Evolutionary conservation across 129 eudicot genomes (phyloP).

Genomic region (Escallonia rubra): DNA sequence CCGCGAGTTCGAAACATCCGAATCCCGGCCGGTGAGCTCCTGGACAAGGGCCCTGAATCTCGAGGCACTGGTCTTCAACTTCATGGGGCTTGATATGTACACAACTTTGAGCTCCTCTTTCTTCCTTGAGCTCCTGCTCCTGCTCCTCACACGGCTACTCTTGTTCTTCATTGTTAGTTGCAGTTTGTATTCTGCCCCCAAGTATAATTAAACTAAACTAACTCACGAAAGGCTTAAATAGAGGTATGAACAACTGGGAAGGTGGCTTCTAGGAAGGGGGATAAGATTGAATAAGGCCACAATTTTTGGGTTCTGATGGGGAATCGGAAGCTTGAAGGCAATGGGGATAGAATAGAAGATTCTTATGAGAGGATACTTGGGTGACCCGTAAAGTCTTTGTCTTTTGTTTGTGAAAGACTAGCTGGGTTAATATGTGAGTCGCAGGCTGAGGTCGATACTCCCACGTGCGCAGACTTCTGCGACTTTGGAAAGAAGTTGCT

Average conservation of each 20-base stretch:
- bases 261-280: constrained; percentile 18
- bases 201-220: no score
- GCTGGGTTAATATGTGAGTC: no score
- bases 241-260: neutral
- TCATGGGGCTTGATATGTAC: constrained; percentile 72
- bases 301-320: neutral
- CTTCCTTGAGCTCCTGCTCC: constrained; percentile 2
- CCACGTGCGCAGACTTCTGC: constrained; percentile 37
- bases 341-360: constrained; percentile 11
- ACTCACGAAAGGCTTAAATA: constrained; percentile 11
- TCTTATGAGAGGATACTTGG: constrained; percentile 28
- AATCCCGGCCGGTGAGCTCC: constrained; percentile 70
- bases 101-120: constrained; percentile 57
- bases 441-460: neutral
- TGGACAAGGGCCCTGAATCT: constrained; percentile 61
- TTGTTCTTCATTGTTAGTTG: constrained; percentile 10
- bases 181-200: neutral
- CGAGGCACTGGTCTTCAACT: constrained; percentile 60
- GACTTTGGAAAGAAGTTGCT: neutral
- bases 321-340: constrained; percentile 20
- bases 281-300: constrained; percentile 2
- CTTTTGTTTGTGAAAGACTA: no score
- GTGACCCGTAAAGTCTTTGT: constrained; percentile 37
- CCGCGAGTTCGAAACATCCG: constrained; percentile 36
- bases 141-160: constrained; percentile 1